Base-by-base conservation (phyloP, 1,284 basidiomycete species). In the Apiotrichum domesticum region DNA sequence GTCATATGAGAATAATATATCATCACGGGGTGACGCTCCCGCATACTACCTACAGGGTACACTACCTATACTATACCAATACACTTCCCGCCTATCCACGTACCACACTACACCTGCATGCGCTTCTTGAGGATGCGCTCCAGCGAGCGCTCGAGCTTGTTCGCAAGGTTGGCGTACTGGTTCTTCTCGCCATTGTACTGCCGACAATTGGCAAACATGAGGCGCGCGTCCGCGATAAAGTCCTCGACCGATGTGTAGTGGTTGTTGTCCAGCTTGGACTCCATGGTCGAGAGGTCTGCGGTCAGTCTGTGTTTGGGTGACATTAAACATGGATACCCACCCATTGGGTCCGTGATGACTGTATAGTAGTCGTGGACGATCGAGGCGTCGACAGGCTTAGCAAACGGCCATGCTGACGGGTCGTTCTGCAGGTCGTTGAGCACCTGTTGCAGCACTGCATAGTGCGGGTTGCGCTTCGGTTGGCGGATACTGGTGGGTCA, bases 351-450 rank as follows among this genome's bases (percentile, higher is more conserved):
- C 68, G 86, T 88, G 73, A 98, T 88, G 52, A 93, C 86, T 15
- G 90, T 85, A 74, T 93, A 91, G 72, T 98, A 98, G 72, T 97
- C 95, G 4, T 82, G 72, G 3, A 96, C 94, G 61, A 96, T 90
- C 15, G 86, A 84, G 1, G 74, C 79, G 68, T 88, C 87, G 51
- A 98, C 94, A 4, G 76, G 73, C 54, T 72, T 71, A 11, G 64
- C 54, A 50, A 77, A 76, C 3, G 95, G 86, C 94, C 96, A 99
- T 0, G 89, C 84, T 35, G 84, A 83, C 6, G 86, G 82, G 70
- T 96, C 88, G 33, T 81, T 83, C 69, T 88, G 86, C 60, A 99
- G 75, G 61, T 95, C 91, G 35, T 84, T 84, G 42, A 98, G 78
- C 4, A 96, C 81, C 52, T 87, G 87, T 68, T 91, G 86, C 85